Evolutionary conservation across 495 filamentous ascomycete genomes (phyloP).

Genomic region (Pseudomonodictys pantanalensis): DNA sequence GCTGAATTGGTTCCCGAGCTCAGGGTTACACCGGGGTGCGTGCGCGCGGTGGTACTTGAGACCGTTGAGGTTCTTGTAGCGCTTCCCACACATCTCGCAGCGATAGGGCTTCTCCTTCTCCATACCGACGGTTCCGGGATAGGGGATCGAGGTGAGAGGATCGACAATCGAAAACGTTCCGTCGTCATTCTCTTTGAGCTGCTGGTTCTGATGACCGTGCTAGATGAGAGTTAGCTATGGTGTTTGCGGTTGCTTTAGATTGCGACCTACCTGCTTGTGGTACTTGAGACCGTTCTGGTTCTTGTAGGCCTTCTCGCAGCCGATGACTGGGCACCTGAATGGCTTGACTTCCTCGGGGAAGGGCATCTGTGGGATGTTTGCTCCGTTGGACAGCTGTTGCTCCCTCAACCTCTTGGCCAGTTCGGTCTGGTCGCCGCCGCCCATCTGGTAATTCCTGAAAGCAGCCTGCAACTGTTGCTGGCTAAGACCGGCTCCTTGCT

Average conservation of each 20-base stretch:
- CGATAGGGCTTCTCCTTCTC: slow-evolving; percentile 99
- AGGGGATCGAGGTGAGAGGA: slow-evolving; percentile 87
- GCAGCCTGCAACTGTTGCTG: slow-evolving; percentile 60
- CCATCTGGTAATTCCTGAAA: slow-evolving; percentile 65
- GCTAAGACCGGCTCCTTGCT: slow-evolving; percentile 63
- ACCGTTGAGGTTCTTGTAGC: slow-evolving; percentile 95
- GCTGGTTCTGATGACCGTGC: slow-evolving; percentile 96
- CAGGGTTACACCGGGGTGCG: slow-evolving; percentile 43
- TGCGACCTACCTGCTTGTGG: slow-evolving; percentile 68
- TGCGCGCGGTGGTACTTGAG: slow-evolving; percentile 47
- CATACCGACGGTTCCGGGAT: slow-evolving; percentile 96
- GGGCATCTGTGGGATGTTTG: slow-evolving; percentile 33
- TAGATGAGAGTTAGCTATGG: slow-evolving; percentile 46
- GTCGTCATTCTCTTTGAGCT: slow-evolving; percentile 90
- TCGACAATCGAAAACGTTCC: slow-evolving; percentile 98
- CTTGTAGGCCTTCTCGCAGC: slow-evolving; percentile 99
- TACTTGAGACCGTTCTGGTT: slow-evolving; percentile 98
- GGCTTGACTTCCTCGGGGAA: slow-evolving; percentile 75
- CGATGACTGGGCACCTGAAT: slow-evolving; percentile 95
- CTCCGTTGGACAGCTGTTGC: slow-evolving; percentile 65
- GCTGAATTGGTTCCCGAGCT: slow-evolving; percentile 36
- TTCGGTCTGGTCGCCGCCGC: slow-evolving; percentile 62
- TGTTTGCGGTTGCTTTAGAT: not conserved
- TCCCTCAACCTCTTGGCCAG: slow-evolving; percentile 66
- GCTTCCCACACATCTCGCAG: slow-evolving; percentile 93